Base-by-base conservation (phyloP, 345 rosid species). In the Boechera divaricarpa region DNA sequence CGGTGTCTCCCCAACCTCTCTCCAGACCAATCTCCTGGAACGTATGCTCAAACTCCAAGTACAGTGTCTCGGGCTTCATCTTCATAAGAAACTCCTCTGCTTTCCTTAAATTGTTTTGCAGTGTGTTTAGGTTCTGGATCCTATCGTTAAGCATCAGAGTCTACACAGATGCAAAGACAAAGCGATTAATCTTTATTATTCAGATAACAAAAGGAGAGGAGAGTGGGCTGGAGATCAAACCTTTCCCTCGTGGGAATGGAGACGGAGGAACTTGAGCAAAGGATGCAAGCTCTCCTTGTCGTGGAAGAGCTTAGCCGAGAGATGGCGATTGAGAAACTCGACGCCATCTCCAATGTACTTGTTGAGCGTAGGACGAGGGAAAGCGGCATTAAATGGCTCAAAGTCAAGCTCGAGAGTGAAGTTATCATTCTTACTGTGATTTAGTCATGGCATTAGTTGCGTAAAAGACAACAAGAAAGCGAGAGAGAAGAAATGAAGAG, bases 271-370 rank as follows among this genome's bases (percentile, higher is more conserved):
- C 73, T 91, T 96, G 32, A 93, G 92, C 12, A 93, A 77, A 0
- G 94, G 91, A 75, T 78, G 91, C 84, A 91, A 70, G 70, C 93
- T 93, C 77, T 93, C 95, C 83, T 89, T 88, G 80, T 91, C 97
- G 64, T 93, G 93, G 83, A 91, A 93, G 68, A 93, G 83, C 77
- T 93, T 93, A 2, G 98, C 97, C 2, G 98, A 93, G 64, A 94
- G 94, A 70, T 94, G 97, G 28, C 98, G 94, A n/a, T 94, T 94
- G 41, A 90, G 98, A 81, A 91, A 94, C 80, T 94, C 97, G 24
- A 94, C 97, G 7, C 98, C 98, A 48, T 94, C 76, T 9, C 98
- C 97, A 16, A 94, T 94, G 69, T 87, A 94, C 66, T 94, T 94
- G 0, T 95, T 84, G 9, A 93, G 98, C 4, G 97, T 89, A 12